Base-by-base conservation (phyloP, 2,329 filamentous ascomycete species). In the Tolypocladium endophyticum region DNA sequence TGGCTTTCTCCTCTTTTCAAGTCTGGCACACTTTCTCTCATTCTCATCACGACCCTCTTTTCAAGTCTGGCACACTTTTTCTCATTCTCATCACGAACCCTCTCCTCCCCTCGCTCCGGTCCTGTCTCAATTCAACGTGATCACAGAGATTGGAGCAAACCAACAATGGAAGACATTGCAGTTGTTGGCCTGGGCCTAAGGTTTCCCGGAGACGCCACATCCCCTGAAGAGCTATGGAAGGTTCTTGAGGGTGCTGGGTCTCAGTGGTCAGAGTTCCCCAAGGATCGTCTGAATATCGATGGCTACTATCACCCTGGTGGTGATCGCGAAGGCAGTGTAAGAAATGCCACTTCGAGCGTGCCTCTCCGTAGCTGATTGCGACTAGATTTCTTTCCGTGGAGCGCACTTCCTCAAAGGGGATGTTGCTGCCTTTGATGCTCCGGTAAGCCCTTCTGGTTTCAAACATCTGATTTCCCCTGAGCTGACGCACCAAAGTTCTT, bases 251-350 rank as follows among this genome's bases (percentile, higher is more conserved):
- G 70, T 0, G 76, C 72, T 20, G 70, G 76, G 38, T 79, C 75
- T 35, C 78, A 79, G 23, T 81, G 77, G 78, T 76, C 75, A 0
- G 74, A 80, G 54, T 77, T 81, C 23, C 79, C 80, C 0, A 64
- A 70, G 8, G 72, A 77, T 12, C 74, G 81, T 12, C 76, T 84
- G 62, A 81, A 83, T 47, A 74, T 79, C 39, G 71, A 78, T 18
- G 77, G 77, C n/a, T 83, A 81, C 65, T 80, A 79, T 62, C 81
- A 84, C 64, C 80, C 80, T 0, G 76, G 80, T 25, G 75, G 75
- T 8, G 74, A 77, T 54, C 72, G 78, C 9, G 75, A 79, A 60
- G 80, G 79, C 45, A 77, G 75, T 63, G 79, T 81, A 66, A 66
- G 77, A 66, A 23, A 2, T 38, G 25, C 5, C 3, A 5, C 2